Conservation (phyloP, 1,284 basidiomycete species). For the Cryptococcus maquisensis region DNA sequence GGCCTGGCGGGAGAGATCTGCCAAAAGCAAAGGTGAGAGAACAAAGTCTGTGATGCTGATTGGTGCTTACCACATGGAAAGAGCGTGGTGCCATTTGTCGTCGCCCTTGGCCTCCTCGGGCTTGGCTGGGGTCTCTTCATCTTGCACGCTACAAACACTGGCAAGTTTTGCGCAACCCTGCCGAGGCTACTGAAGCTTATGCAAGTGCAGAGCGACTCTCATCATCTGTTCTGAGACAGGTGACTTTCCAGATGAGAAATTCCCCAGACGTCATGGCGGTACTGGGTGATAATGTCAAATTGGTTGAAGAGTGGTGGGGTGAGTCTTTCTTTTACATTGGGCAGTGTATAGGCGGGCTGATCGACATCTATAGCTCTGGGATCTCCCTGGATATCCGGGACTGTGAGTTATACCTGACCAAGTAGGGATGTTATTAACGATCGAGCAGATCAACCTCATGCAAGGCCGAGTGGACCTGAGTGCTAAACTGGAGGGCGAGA, state of each 20-base stretch:
- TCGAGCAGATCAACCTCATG: conserved; percentile 45
- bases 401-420: conserved; percentile 20
- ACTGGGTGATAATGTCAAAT: conserved; percentile 38
- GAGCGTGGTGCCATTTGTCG: conserved; percentile 32
- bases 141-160: conserved; percentile 47
- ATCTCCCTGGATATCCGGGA: conserved; percentile 49
- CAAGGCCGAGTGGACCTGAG: conserved; percentile 49
- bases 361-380: conserved; percentile 33
- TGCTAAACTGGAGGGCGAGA: conserved; percentile 42
- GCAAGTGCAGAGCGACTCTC: conserved; percentile 40
- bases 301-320: conserved; percentile 45
- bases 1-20: conserved; percentile 34
- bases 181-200: not conserved
- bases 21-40: conserved; percentile 40
- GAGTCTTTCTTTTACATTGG: conserved; percentile 14
- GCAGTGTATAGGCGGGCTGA: not conserved
- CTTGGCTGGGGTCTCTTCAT: conserved; percentile 44
- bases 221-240: conserved; percentile 43
- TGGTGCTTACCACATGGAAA: conserved; percentile 4
- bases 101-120: conserved; percentile 34
- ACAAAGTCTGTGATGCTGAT: not conserved
- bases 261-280: conserved; percentile 35
- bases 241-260: conserved; percentile 46
- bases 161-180: conserved; percentile 15
- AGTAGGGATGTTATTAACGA: not conserved